phyloP scores from a whole-genome alignment of 2,329 filamentous ascomycete genomes.

The Botryosphaeria dothidea region DNA sequence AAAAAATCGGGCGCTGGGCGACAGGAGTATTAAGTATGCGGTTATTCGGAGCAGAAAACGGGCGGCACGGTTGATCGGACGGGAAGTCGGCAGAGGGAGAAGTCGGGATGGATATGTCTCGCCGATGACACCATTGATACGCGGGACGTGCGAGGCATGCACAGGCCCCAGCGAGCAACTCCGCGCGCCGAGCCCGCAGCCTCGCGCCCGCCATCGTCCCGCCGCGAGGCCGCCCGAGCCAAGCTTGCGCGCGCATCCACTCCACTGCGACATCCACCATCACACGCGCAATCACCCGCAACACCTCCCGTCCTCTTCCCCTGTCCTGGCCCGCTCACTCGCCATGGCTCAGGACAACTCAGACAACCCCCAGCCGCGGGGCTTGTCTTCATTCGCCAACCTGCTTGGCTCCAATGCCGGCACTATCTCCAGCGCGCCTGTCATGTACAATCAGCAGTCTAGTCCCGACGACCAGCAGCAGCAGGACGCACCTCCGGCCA shows the following conservation, averaged over 20 bases:
- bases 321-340: neutral
- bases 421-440: constrained; percentile 77
- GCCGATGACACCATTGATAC: constrained; percentile 10
- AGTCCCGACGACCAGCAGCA: constrained; percentile 51
- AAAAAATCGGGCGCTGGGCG: neutral
- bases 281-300: neutral
- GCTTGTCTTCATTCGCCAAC: constrained; percentile 79
- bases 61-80: neutral
- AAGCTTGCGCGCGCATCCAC: constrained; percentile 6
- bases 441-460: constrained; percentile 63
- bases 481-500: constrained; percentile 47
- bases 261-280: neutral
- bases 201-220: neutral
- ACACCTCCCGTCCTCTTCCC: neutral
- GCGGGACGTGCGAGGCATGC: neutral
- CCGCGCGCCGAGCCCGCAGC: neutral
- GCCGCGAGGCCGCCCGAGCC: neutral
- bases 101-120: neutral
- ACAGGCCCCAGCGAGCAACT: neutral
- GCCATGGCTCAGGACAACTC: constrained; percentile 17
- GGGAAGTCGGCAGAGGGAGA: constrained; percentile 12
- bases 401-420: constrained; percentile 64
- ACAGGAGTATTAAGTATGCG: neutral
- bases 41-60: neutral
- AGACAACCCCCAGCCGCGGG: constrained; percentile 16